Conservation (phyloP, 805 yeast genomes). For the Kodamaea sagamina region DNA sequence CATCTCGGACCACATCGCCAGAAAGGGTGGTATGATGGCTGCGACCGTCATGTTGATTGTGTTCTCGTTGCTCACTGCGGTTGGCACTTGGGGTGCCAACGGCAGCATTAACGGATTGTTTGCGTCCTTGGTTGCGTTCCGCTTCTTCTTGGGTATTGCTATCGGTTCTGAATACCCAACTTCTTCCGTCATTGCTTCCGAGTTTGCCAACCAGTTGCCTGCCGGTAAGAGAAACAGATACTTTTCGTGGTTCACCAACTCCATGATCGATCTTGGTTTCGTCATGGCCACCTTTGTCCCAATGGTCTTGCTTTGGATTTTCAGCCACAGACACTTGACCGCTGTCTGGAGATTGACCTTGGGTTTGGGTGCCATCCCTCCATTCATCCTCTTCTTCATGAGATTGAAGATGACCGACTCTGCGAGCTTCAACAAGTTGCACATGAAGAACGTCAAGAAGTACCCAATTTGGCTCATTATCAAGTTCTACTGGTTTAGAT, state of each 20-base stretch:
- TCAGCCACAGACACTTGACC: constrained; percentile 63
- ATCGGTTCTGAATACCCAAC: constrained; percentile 95
- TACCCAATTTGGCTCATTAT: constrained; percentile 69
- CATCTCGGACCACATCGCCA: constrained; percentile 72
- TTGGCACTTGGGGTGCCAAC: constrained; percentile 74
- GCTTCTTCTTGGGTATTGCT: constrained; percentile 86
- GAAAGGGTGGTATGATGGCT: constrained; percentile 79
- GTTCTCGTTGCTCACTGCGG: constrained; percentile 63
- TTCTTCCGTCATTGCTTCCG: constrained; percentile 90
- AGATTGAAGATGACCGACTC: constrained; percentile 76
- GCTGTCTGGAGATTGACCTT: constrained; percentile 90
- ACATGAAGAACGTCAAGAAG: constrained; percentile 55
- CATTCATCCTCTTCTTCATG: constrained; percentile 70
- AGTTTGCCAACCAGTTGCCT: constrained; percentile 75
- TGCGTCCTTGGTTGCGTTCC: constrained; percentile 77
- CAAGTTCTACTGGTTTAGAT: constrained; percentile 82
- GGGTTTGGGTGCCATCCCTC: constrained; percentile 88
- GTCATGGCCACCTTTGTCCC: constrained; percentile 83
- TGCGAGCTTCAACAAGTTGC: constrained; percentile 65
- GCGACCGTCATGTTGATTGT: constrained; percentile 74
- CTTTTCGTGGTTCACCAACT: constrained; percentile 84
- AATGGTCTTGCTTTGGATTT: constrained; percentile 81
- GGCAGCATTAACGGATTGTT: constrained; percentile 73
- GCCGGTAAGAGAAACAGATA: constrained; percentile 82
- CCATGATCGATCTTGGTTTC: constrained; percentile 84